Base-by-base conservation (phyloP, 2,329 filamentous ascomycete species). In the Fusarium graminum region DNA sequence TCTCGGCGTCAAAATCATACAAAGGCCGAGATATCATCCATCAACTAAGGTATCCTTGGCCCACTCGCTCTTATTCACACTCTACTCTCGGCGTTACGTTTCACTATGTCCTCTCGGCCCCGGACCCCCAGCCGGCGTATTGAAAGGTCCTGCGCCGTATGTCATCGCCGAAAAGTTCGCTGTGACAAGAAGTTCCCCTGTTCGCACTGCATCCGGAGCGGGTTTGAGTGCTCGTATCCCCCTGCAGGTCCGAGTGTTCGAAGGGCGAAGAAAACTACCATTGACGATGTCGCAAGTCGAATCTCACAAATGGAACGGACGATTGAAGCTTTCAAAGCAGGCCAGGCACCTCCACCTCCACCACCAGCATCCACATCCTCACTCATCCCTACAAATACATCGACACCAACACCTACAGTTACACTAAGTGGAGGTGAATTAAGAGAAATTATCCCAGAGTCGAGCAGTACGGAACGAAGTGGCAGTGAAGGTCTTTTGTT, bases 131-230 rank as follows among this genome's bases (percentile, higher is more conserved):
- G 9, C 26, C 56, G 59, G 9, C 57, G 51, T 12, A 25, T 60
- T 32, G 64, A 74, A 42, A 71, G 76, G 17, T 79, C 77, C 44
- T 81, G 80, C 58, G 77, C 80, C 6, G 78, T 79, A 7, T 81
- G 80, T 53, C 75, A 80, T 12, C 79, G 80, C 47, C 79, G 87
- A 55, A 89, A 90, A 76, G 90, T 92, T 54, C 89, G 89, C 68
- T 92, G 90, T 80, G 88, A 92, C 78, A 92, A 92, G 77, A 81
- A 84, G 60, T 84, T 89, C 76, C 88, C 90, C 8, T 92, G 90
- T 73, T 84, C 85, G 59, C 91, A 92, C 73, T 92, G 90, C 73
- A 82, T 83, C 32, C 85, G 88, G 60, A 71, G 72, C 30, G 70
- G 71, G 1, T 68, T 70, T 26, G 55, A 70, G 9, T 79, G 77